phyloP scores from a whole-genome alignment of 2,329 filamentous ascomycete species.

The Cyphellophora europaea region DNA sequence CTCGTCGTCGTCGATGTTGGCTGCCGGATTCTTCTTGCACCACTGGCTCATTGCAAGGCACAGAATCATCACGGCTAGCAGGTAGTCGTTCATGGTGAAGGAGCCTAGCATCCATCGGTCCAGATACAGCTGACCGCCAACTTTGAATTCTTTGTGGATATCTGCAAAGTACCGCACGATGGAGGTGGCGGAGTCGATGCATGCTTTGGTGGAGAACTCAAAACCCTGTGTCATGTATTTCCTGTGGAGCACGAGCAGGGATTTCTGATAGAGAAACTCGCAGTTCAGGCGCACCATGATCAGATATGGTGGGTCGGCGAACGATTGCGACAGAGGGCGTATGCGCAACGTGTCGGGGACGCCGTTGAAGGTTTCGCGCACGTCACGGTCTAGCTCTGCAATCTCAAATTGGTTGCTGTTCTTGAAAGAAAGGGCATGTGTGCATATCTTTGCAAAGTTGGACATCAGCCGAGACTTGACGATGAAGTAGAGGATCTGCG shows the following conservation, averaged over 20 bases:
- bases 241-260: slow-evolving; percentile 42
- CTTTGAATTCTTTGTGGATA: slow-evolving; percentile 41
- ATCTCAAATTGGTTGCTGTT: slow-evolving; percentile 9
- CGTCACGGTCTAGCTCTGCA: slow-evolving; percentile 19
- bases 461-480: slow-evolving; percentile 22
- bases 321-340: slow-evolving; percentile 21
- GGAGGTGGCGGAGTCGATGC: slow-evolving; percentile 38
- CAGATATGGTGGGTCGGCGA: slow-evolving; percentile 41
- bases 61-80: slow-evolving; percentile 53
- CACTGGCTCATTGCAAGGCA: slow-evolving; percentile 33
- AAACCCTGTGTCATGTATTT: slow-evolving; percentile 35
- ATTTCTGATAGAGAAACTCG: slow-evolving; percentile 43
- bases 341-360: slow-evolving; percentile 13
- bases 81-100: slow-evolving; percentile 51
- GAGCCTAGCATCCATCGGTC: slow-evolving; percentile 50
- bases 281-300: slow-evolving; percentile 44
- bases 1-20: slow-evolving; percentile 14
- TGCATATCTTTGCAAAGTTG: slow-evolving; percentile 21
- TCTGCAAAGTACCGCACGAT: slow-evolving; percentile 41
- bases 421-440: slow-evolving; percentile 21
- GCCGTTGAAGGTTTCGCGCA: slow-evolving; percentile 9
- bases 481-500: slow-evolving; percentile 22
- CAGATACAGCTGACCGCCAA: slow-evolving; percentile 44
- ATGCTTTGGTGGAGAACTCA: slow-evolving; percentile 34
- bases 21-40: slow-evolving; percentile 9